Base-by-base conservation (phyloP, 352 stramenopile genomes). In the Phytophthora cryptogea region DNA sequence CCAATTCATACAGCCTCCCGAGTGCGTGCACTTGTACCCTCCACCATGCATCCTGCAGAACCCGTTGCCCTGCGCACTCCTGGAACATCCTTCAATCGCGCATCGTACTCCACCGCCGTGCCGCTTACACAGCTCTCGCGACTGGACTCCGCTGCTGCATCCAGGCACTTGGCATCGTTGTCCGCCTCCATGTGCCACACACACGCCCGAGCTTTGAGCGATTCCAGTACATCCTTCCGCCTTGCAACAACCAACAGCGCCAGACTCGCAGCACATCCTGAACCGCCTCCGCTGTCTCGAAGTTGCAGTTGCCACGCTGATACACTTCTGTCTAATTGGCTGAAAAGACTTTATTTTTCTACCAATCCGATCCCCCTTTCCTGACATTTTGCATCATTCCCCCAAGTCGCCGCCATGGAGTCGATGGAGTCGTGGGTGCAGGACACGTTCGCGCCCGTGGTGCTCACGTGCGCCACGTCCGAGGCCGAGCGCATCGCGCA, bases 401-500 rank as follows among this genome's bases (percentile, higher is more conserved):
- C 39, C 39, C 27, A 44, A n/a, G 13, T 42, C 33, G 33, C n/a
- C n/a, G 20, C 7, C 31, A 89, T 90, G 80, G 80, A 87, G 36
- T 63, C 59, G 16, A 68, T 89, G 39, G 78, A 89, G 59, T 64
- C 53, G 35, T 95, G 86, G 86, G 77, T 90, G 26, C 83, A 90
- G 35, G 80, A 91, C 68, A 78, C 77, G 9, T 92, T 88, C 56
- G 79, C 82, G 60, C 84, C 86, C 4, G 63, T 95, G 28, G 84
- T 95, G 65, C 80, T 95, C 33, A 88, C 83, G 14, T 88, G 83
- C 71, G 65, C 79, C 42, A 90, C 84, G 9, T 63, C 72, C 9
- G 86, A 95, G 66, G 81, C 84, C 3, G 84, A 95, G 64, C 84
- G 86, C 33, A 78, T 95, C 52, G 72, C 77, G 35, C 75, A 84